A percentile compares a stretch with the other conserved stretches of the same genome.
phyloP scores from a whole-genome alignment of 164 flowering plant species.

The Vitis vinifera region DNA sequence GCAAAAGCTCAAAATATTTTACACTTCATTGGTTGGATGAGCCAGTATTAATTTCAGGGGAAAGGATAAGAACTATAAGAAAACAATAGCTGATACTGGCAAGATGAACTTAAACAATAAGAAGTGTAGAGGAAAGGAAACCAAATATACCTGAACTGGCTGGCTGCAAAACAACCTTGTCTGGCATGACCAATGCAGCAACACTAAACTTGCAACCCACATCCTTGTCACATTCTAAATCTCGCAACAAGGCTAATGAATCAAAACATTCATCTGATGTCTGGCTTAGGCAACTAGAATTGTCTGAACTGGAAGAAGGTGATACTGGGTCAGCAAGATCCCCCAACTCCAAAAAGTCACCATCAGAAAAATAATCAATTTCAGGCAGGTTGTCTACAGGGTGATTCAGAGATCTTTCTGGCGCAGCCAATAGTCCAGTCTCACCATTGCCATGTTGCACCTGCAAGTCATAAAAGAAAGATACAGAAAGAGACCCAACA shows the following conservation, averaged over 20 bases:
- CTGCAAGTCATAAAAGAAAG: conserved; percentile 15
- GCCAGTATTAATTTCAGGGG: too few relatives aligned
- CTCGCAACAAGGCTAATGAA: conserved; percentile 31
- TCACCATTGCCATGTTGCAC: conserved; percentile 14
- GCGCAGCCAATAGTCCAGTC: background rate
- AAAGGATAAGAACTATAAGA: too few relatives aligned
- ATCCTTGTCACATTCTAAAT: conserved; percentile 29
- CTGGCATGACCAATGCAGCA: conserved; percentile 11
- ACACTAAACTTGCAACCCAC: conserved; percentile 22
- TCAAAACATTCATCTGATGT: conserved; percentile 53
- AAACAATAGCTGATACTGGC: too few relatives aligned
- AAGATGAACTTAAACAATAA: background rate
- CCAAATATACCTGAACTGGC: conserved; percentile 33
- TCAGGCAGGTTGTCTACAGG: conserved; percentile 13
- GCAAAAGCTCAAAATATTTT: too few relatives aligned
- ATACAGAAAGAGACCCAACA: background rate
- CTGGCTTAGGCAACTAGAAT: conserved; percentile 39
- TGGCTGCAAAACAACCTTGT: conserved; percentile 25
- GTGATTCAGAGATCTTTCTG: conserved; percentile 6
- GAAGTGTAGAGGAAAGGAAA: background rate
- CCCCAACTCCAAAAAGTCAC: conserved; percentile 47
- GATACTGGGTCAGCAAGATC: conserved; percentile 44
- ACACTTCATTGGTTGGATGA: too few relatives aligned
- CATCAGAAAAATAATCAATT: conserved; percentile 19
- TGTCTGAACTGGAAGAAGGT: conserved; percentile 46